Evolutionary conservation across 164 flowering plant species (phyloP).

Genomic region (Vitis rupestris): DNA sequence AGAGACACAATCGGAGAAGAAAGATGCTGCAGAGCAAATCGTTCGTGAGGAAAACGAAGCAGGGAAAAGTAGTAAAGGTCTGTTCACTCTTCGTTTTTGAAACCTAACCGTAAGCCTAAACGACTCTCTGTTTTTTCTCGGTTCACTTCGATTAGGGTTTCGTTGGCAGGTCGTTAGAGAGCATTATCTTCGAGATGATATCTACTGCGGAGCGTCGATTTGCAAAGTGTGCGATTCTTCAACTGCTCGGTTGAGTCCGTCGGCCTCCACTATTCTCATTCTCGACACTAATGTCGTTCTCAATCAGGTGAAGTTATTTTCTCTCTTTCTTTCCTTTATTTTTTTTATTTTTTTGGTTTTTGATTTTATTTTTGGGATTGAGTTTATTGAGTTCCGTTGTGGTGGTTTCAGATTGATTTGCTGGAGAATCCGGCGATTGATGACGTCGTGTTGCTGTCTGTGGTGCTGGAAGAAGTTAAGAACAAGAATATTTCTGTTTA

Average conservation of each 20-base stretch:
- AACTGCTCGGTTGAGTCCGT: constrained; percentile 51
- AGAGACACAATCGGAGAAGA: neutral
- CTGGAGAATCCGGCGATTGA: constrained; percentile 88
- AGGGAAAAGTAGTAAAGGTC: constrained; percentile 71
- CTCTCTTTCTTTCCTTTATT: neutral
- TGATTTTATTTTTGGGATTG: neutral
- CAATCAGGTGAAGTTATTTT: constrained; percentile 54
- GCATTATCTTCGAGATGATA: constrained; percentile 85
- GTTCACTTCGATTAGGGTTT: neutral
- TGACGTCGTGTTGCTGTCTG: constrained; percentile 75
- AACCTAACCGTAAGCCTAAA: constrained; percentile 14
- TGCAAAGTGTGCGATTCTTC: constrained; percentile 68
- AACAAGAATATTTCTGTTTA: constrained; percentile 81
- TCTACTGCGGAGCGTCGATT: constrained; percentile 68
- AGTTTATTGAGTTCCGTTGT: neutral
- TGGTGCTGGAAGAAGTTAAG: constrained; percentile 87
- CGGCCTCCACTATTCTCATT: constrained; percentile 55
- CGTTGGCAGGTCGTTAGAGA: constrained; percentile 68
- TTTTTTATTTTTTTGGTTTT: neutral
- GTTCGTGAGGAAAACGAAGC: constrained; percentile 60
- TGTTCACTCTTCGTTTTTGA: neutral
- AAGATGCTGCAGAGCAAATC: constrained; percentile 72
- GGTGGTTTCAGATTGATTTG: constrained; percentile 73
- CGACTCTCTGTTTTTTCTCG: neutral
- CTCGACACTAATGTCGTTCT: constrained; percentile 94